Conservation (phyloP, 352 stramenopile species). For the Phytopythium delawarense region DNA sequence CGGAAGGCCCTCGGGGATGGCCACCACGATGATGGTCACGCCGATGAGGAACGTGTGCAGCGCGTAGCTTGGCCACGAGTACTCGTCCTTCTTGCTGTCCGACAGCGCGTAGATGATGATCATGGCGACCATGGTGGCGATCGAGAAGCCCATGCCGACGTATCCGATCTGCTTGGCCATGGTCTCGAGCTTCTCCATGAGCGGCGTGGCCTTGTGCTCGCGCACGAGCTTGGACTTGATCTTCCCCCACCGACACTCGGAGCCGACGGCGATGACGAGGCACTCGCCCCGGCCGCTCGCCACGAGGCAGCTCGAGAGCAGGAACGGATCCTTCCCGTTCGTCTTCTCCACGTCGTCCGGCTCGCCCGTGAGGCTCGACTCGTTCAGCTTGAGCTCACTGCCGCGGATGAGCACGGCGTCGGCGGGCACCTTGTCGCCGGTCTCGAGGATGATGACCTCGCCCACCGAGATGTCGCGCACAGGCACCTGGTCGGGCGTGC, state of each 20-base stretch:
- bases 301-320: slow-evolving; percentile 85
- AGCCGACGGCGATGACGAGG: slow-evolving; percentile 81
- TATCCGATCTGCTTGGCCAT: slow-evolving; percentile 91
- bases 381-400: slow-evolving; percentile 93
- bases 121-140: slow-evolving; percentile 85
- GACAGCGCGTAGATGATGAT: slow-evolving; percentile 78
- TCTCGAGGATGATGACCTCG: slow-evolving; percentile 91
- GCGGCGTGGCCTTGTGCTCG: slow-evolving; percentile 85
- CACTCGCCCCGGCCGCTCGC: slow-evolving; percentile 68
- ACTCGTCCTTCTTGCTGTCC: slow-evolving; percentile 51
- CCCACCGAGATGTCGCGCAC: slow-evolving; percentile 77
- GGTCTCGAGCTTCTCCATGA: slow-evolving; percentile 91
- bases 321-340: slow-evolving; percentile 63
- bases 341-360: slow-evolving; percentile 91
- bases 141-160: slow-evolving; percentile 78
- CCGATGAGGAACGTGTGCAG: slow-evolving; percentile 94
- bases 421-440: slow-evolving; percentile 92
- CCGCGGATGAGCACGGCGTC: slow-evolving; percentile 92
- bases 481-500: slow-evolving; percentile 58
- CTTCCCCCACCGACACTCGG: slow-evolving; percentile 84
- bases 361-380: slow-evolving; percentile 95
- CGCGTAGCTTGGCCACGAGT: slow-evolving; percentile 75
- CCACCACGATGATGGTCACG: slow-evolving; percentile 94
- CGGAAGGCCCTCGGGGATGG: slow-evolving; percentile 93
- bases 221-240: slow-evolving; percentile 90